These are phyloP conservation scores for Phytophthora kernoviae DNA, from an alignment of 352 stramenopile genomes.

Conservation along the genomic window DNA sequence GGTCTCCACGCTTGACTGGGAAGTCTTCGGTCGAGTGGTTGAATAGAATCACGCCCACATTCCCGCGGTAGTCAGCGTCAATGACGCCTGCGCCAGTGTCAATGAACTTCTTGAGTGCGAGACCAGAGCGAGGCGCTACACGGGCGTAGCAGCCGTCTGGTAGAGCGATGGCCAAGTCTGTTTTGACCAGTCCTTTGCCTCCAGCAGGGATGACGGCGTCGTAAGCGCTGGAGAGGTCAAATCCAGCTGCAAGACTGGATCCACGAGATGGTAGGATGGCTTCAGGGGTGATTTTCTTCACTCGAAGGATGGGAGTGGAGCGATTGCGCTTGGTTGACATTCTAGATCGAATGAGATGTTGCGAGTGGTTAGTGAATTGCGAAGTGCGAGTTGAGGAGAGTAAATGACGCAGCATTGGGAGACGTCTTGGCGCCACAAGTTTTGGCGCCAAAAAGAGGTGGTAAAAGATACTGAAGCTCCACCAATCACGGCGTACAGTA, in stretches of 20 bases:
- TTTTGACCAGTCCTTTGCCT: constrained; percentile 96
- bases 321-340: constrained; percentile 37
- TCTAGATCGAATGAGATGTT: not conserved
- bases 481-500: too few species aligned
- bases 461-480: too few species aligned
- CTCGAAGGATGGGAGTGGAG: constrained; percentile 53
- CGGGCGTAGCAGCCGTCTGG: constrained; percentile 95
- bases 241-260: constrained; percentile 77
- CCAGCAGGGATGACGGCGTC: constrained; percentile 90
- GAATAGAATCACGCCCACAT: constrained; percentile 99
- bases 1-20: constrained; percentile 93
- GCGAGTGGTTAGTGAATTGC: constrained; percentile 1
- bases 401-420: constrained; percentile 1
- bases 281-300: constrained; percentile 86
- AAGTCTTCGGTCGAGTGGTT: constrained; percentile 97
- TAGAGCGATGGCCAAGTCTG: constrained; percentile 96
- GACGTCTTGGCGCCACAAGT: too few species aligned
- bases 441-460: too few species aligned
- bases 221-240: constrained; percentile 87
- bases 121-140: constrained; percentile 92
- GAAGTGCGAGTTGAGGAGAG: not conserved
- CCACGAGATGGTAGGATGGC: constrained; percentile 84
- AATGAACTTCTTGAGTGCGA: constrained; percentile 98
- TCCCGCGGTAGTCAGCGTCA: constrained; percentile 97
- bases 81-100: constrained; percentile 98